phyloP scores from a whole-genome alignment of 257 asterid species.

The Rhazya stricta region DNA sequence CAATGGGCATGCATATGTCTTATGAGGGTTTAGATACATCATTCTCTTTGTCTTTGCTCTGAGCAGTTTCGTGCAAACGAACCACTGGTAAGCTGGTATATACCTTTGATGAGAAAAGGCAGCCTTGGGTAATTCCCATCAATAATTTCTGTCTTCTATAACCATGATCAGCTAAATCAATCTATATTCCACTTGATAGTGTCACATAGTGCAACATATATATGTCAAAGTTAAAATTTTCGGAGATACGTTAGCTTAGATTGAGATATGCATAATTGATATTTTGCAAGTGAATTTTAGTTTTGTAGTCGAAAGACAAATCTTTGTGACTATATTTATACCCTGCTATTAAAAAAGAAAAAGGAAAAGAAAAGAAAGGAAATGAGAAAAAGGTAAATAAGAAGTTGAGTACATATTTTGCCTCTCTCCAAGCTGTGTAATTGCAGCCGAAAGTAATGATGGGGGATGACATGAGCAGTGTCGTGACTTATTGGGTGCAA shows the following conservation, averaged over 20 bases:
- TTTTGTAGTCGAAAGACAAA: not conserved
- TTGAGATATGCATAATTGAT: not conserved
- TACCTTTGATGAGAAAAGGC: too few species aligned
- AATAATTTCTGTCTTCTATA: not conserved
- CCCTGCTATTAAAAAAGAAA: too few species aligned
- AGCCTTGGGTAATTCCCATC: not conserved
- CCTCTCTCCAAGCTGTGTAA: too few species aligned
- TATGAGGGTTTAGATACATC: not conserved
- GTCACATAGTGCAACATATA: not conserved
- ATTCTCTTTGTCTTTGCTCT: not conserved
- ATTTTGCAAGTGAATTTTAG: conserved; percentile 2
- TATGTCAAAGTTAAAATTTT: too few species aligned
- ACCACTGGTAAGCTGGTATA: not conserved
- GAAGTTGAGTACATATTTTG: too few species aligned
- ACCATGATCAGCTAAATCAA: not conserved
- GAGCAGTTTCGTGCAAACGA: not conserved
- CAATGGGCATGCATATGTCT: not conserved
- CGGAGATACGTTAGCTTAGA: not conserved
- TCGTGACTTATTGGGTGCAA: not conserved
- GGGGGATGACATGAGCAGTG: not conserved
- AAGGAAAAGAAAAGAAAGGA: too few species aligned
- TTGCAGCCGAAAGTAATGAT: not conserved
- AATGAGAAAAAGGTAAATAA: too few species aligned
- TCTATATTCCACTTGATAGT: not conserved
- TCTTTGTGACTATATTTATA: not conserved